These are phyloP conservation scores for Geranium brycei DNA, from an alignment of 345 rosid genomes.

Conservation along the genomic window DNA sequence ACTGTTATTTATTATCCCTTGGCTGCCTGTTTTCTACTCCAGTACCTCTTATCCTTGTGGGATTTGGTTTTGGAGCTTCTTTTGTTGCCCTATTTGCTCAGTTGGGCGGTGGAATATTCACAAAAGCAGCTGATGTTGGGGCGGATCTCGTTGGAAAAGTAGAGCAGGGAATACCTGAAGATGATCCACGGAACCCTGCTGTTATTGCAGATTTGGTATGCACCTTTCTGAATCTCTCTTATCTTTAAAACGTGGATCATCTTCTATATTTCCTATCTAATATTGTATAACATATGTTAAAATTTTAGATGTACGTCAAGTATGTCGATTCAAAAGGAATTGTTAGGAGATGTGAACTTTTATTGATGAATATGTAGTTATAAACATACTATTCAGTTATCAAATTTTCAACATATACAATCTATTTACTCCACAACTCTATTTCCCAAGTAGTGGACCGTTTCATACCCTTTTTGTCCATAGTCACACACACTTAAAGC, in stretches of 20 bases:
- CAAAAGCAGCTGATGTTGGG: slow-evolving; percentile 99
- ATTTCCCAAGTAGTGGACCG: background rate
- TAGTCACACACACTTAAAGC: background rate
- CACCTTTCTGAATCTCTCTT: slow-evolving; percentile 1
- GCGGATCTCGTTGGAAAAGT: slow-evolving; percentile 99
- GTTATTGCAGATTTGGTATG: slow-evolving; percentile 97
- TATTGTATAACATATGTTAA: background rate
- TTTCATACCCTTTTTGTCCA: background rate
- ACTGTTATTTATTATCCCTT: slow-evolving; percentile 5
- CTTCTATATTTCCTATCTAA: background rate
- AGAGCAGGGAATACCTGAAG: slow-evolving; percentile 99
- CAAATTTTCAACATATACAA: background rate
- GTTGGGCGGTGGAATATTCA: slow-evolving; percentile 97
- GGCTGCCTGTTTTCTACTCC: slow-evolving; percentile 17
- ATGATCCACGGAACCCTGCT: slow-evolving; percentile 99
- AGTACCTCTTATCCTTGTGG: slow-evolving; percentile 99
- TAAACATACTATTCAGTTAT: no score
- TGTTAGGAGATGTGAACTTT: background rate
- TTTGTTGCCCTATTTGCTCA: slow-evolving; percentile 99
- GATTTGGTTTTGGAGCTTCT: slow-evolving; percentile 99
- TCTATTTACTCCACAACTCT: background rate
- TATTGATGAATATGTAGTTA: background rate
- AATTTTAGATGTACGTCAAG: background rate
- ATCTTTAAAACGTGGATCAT: background rate
- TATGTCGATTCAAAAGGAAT: background rate